Evolutionary conservation across 768 basidiomycete genomes (phyloP).

Genomic region (Tricholomella constricta): DNA sequence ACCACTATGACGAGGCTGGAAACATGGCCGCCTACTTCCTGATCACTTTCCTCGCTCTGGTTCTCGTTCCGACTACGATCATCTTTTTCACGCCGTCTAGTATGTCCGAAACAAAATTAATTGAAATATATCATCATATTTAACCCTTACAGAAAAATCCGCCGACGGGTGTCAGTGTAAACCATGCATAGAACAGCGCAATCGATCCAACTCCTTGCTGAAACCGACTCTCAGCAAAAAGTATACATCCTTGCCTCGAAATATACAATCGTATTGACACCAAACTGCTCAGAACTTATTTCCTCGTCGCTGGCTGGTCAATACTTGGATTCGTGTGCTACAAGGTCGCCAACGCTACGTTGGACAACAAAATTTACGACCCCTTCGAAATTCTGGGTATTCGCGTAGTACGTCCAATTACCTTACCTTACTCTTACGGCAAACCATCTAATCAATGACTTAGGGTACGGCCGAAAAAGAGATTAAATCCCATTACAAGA

Average conservation of each 20-base stretch:
- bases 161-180: slow-evolving; percentile 60
- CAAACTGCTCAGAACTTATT: slow-evolving; percentile 47
- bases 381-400: slow-evolving; percentile 95
- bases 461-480: slow-evolving; percentile 80
- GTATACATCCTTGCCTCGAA: slow-evolving; percentile 35
- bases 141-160: slow-evolving; percentile 31
- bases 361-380: slow-evolving; percentile 79
- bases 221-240: slow-evolving; percentile 50
- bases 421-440: not conserved
- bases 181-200: slow-evolving; percentile 59
- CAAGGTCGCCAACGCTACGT: slow-evolving; percentile 55
- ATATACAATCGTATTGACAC: not conserved
- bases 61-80: slow-evolving; percentile 79
- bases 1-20: slow-evolving; percentile 85
- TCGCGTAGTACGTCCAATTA: slow-evolving; percentile 49
- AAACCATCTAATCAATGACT: not conserved
- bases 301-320: slow-evolving; percentile 75
- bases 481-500: slow-evolving; percentile 95
- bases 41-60: slow-evolving; percentile 83
- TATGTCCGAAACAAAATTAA: slow-evolving; percentile 30
- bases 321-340: slow-evolving; percentile 69
- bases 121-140: not conserved
- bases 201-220: slow-evolving; percentile 48
- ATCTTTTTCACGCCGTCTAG: slow-evolving; percentile 48
- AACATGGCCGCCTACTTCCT: slow-evolving; percentile 90